Evolutionary conservation across 1,139 yeast species (phyloP).

Genomic region (Lodderomyces elongisporus): DNA sequence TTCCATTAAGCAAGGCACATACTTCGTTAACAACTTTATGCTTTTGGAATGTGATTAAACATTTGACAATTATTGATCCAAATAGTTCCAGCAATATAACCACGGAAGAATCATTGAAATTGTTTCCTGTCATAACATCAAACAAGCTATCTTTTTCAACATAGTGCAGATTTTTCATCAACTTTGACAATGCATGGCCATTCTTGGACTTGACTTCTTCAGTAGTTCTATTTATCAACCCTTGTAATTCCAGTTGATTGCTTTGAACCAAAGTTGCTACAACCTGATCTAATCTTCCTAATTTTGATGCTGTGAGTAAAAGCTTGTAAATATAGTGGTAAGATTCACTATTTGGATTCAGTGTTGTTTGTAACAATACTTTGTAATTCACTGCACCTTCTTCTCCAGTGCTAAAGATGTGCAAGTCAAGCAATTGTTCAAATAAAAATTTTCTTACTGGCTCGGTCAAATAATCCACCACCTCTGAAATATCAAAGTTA

Average conservation of each 20-base stretch:
- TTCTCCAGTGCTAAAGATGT: conserved; percentile 17
- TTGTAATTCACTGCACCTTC: conserved; percentile 23
- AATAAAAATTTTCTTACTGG: conserved; percentile 35
- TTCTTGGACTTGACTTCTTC: conserved; percentile 58
- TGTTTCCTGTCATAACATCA: conserved; percentile 22
- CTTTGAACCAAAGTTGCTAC: conserved; percentile 48
- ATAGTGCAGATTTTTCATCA: conserved; percentile 28
- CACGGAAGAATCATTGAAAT: conserved; percentile 48
- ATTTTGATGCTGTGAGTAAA: conserved; percentile 53
- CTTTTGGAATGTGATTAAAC: conserved; percentile 61
- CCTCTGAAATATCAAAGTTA: conserved; percentile 52
- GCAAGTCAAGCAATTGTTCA: conserved; percentile 30
- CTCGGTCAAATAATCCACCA: conserved; percentile 43
- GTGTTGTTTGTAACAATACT: conserved; percentile 26
- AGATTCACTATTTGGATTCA: conserved; percentile 38
- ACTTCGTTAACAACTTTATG: conserved; percentile 65
- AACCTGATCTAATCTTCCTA: conserved; percentile 62
- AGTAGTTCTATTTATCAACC: conserved; percentile 54
- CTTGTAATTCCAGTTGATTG: conserved; percentile 39
- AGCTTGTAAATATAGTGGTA: conserved; percentile 53
- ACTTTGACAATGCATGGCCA: conserved; percentile 25
- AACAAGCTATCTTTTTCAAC: conserved; percentile 22
- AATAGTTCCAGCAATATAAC: conserved; percentile 64
- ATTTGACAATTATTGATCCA: conserved; percentile 59
- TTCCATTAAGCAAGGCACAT: conserved; percentile 22